Evolutionary conservation across 768 basidiomycete genomes (phyloP), one percentile per base, ranked within the genome.

Genomic region (Collybiopsis luxurians): DNA sequence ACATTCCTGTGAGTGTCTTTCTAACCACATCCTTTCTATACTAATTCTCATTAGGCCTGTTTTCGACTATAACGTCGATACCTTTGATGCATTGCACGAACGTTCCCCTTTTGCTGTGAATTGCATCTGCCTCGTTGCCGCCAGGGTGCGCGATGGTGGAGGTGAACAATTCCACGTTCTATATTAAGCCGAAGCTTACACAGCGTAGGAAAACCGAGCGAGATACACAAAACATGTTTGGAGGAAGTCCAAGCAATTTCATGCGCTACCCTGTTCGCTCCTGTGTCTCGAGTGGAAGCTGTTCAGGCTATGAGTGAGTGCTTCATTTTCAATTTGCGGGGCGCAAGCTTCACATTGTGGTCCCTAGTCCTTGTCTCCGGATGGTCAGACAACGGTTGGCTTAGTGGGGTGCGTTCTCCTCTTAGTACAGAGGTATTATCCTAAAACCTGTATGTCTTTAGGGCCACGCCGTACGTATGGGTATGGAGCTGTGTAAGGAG

Each of bases 401-500:
- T 97, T 34, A 93, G 89, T 62, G 91, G 92, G 10, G 31, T 34
- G 31, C 31, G 31, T 34, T 34, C 31, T 34, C 13, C 5, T 34
- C 5, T 34, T 34, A 5, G 6, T 34, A 6, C 31, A 34, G 31
- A 34, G 13, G 13, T 13, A 34, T 13, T 34, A 13, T 34, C 13
- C n/a, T n/a, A n/a, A n/a, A 34, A 34, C 13, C 31, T 34, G 31
- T 5, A 5, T 34, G n/a, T 13, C 31, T 13, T 34, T 13, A 34
- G 31, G 94, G 92, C 10, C 95, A 97, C 72, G 95, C 95, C n/a
- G 93, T 97, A 9, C 83, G 95, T 50, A 95, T 98, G 92, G 95
- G 92, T 39, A 86, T 97, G 79, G 95, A 98, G 67, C 76, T 95
- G 52, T 93, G 92, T 91, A 66, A 68, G 85, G 71, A 53, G 24